Evolutionary conservation across 2,329 filamentous ascomycete genomes (phyloP).

Genomic region (Arthrinium puccinioides): DNA sequence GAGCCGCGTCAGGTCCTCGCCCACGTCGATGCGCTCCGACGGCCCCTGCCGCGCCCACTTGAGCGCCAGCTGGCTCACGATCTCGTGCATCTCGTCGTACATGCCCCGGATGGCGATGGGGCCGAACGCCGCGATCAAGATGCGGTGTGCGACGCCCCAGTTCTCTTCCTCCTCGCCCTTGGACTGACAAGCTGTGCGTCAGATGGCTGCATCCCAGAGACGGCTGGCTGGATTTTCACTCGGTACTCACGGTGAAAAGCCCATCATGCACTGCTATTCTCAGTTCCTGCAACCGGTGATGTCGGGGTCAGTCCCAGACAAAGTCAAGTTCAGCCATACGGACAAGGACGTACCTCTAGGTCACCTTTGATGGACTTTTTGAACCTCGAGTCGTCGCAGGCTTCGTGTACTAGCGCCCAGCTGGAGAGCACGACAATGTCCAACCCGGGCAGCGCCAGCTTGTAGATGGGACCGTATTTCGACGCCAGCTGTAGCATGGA

Average conservation of each 20-base stretch:
- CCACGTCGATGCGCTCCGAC: slow-evolving; percentile 10
- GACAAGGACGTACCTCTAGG: slow-evolving; percentile 6
- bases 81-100: slow-evolving; percentile 64
- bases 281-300: slow-evolving; percentile 23
- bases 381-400: slow-evolving; percentile 40
- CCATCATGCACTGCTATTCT: slow-evolving; percentile 38
- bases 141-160: slow-evolving; percentile 60
- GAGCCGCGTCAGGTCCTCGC: slow-evolving; percentile 63
- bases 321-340: too few species aligned
- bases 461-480: slow-evolving; percentile 2
- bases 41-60: slow-evolving; percentile 64
- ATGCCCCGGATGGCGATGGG: slow-evolving; percentile 60
- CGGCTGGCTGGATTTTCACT: neutral
- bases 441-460: neutral
- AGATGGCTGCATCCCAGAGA: slow-evolving; percentile 15
- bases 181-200: neutral
- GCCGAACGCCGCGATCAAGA: slow-evolving; percentile 63
- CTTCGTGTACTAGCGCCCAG: slow-evolving; percentile 36
- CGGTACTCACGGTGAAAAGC: slow-evolving; percentile 35
- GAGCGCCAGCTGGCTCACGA: slow-evolving; percentile 56
- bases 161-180: slow-evolving; percentile 26
- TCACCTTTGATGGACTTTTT: slow-evolving; percentile 33
- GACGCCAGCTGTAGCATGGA: neutral
- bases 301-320: neutral
- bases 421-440: slow-evolving; percentile 33